These are phyloP conservation scores for Stereocaulon alpinum DNA, from an alignment of 495 filamentous ascomycete genomes.

Conservation along the genomic window DNA sequence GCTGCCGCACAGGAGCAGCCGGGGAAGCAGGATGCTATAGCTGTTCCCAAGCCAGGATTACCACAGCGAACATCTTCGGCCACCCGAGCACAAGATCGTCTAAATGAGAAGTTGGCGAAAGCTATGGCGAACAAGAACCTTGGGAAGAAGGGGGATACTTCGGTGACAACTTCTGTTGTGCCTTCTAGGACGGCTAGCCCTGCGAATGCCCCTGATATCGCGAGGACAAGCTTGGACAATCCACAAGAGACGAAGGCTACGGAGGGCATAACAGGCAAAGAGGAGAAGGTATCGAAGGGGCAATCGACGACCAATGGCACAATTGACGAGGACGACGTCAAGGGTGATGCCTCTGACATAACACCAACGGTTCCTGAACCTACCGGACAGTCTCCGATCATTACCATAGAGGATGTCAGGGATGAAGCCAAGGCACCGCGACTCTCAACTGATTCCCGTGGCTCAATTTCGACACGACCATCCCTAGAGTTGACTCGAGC, in stretches of 20 bases:
- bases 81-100: slow-evolving; percentile 56
- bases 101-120: slow-evolving; percentile 77
- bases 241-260: slow-evolving; percentile 6
- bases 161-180: slow-evolving; percentile 23
- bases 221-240: slow-evolving; percentile 16
- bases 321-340: background rate
- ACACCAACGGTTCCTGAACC: background rate
- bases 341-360: background rate
- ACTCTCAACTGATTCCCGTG: slow-evolving; percentile 17
- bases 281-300: background rate
- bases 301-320: background rate
- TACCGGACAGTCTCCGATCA: background rate
- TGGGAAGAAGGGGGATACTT: slow-evolving; percentile 18
- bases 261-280: background rate
- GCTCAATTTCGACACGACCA: slow-evolving; percentile 17
- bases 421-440: slow-evolving; percentile 10
- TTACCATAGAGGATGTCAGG: background rate
- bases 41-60: slow-evolving; percentile 22
- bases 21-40: slow-evolving; percentile 17
- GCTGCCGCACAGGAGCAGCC: slow-evolving; percentile 24
- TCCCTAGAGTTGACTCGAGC: slow-evolving; percentile 17
- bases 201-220: slow-evolving; percentile 14
- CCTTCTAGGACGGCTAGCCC: slow-evolving; percentile 31
- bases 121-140: slow-evolving; percentile 43
- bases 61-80: slow-evolving; percentile 37